Conservation (phyloP, 805 yeast genomes). For the Priceomyces melissophilus region DNA sequence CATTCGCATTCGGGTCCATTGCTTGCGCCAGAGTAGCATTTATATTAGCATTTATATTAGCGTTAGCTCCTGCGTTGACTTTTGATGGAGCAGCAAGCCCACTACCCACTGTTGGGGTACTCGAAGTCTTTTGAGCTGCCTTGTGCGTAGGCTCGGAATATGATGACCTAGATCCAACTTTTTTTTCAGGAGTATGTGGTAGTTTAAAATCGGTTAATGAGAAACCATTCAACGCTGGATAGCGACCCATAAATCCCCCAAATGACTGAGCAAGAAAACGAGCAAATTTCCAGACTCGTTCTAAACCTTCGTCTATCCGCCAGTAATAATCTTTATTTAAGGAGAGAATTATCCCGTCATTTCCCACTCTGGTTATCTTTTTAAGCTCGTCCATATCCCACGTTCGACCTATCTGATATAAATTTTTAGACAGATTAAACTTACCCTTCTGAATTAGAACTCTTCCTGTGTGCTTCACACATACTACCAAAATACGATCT, state of each 20-base stretch:
- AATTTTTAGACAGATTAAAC: conserved; percentile 60
- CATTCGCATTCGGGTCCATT: background rate
- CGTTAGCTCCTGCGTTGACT: conserved; percentile 1
- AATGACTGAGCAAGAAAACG: conserved; percentile 30
- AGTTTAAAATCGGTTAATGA: conserved; percentile 32
- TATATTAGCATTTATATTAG: background rate
- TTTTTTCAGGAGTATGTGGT: conserved; percentile 20
- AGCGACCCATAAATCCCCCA: conserved; percentile 33
- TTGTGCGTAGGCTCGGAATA: too few relatives aligned
- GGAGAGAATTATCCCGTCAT: conserved; percentile 54
- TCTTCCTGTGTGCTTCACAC: conserved; percentile 63
- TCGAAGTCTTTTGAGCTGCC: conserved; percentile 1
- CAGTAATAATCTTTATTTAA: conserved; percentile 83
- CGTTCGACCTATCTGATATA: conserved; percentile 86
- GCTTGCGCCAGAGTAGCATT: background rate
- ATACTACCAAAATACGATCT: conserved; percentile 55
- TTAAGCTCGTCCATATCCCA: conserved; percentile 80
- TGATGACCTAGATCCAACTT: background rate
- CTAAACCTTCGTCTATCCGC: conserved; percentile 43
- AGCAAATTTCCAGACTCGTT: conserved; percentile 33
- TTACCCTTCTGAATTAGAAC: conserved; percentile 83
- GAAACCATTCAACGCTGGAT: conserved; percentile 34
- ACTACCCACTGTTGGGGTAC: background rate
- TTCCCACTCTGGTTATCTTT: conserved; percentile 49
- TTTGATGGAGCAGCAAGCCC: background rate